Evolutionary conservation across 2,329 filamentous ascomycete genomes (phyloP).

Genomic region (Leptographium lundbergii): DNA sequence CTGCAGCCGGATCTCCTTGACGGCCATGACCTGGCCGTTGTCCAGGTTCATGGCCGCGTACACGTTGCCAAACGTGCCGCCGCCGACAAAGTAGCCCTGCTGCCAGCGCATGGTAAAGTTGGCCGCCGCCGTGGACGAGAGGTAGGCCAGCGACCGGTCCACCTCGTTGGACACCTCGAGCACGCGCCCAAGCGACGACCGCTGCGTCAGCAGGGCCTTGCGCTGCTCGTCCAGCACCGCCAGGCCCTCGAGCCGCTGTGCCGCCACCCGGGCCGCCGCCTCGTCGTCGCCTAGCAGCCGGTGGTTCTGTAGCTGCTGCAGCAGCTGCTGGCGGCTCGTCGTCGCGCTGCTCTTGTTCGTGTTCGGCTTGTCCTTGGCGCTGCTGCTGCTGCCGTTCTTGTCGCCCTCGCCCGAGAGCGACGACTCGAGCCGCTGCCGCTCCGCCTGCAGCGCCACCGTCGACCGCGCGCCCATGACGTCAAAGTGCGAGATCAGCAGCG

Average conservation of each 20-base stretch:
- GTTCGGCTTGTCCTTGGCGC: background rate
- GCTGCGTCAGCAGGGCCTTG: conserved; percentile 68
- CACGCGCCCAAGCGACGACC: conserved; percentile 78
- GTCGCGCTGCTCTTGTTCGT: too few species aligned
- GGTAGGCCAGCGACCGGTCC: conserved; percentile 83
- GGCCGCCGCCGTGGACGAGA: conserved; percentile 87
- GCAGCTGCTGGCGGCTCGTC: background rate
- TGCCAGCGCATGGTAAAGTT: conserved; percentile 97
- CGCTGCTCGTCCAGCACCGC: conserved; percentile 65
- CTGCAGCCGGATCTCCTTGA: conserved; percentile 95
- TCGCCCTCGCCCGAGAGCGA: conserved; percentile 26
- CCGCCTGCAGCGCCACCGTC: conserved; percentile 82
- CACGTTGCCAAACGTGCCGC: conserved; percentile 93
- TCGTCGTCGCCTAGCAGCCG: conserved; percentile 64
- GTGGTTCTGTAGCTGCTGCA: background rate
- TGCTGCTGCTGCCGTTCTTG: too few species aligned
- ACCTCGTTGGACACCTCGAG: conserved; percentile 92
- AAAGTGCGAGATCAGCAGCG: conserved; percentile 91
- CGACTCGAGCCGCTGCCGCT: conserved; percentile 80
- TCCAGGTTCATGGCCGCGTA: conserved; percentile 97
- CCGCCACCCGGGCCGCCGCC: conserved; percentile 59
- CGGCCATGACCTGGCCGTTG: conserved; percentile 91
- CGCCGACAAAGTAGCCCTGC: conserved; percentile 95
- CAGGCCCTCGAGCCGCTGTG: conserved; percentile 62
- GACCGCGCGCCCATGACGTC: conserved; percentile 97